Base-by-base conservation (phyloP, 257 asterid species). In the Solanum commersonii region DNA sequence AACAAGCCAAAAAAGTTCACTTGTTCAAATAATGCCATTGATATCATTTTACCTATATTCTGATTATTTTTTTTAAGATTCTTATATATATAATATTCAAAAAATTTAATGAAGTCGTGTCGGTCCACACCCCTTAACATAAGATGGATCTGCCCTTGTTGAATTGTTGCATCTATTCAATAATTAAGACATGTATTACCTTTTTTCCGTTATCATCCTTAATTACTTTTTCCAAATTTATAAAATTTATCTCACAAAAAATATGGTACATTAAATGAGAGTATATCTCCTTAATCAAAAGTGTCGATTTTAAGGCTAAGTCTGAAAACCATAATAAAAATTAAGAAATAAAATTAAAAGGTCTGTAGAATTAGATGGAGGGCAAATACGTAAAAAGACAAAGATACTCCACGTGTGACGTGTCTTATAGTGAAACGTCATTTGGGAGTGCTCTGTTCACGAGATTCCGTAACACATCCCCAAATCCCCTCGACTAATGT, bases 381-480 rank as follows among this genome's bases (percentile, higher is more conserved):
- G 84, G 84, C 8, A 42, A 44, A 79, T 18, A 42, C 38, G 65
- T 78, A 52, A 78, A 78, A 44, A 25, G 4, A 79, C 1, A 7
- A 27, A 44, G 65, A 86, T 65, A 34, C 42, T 77, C 84, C 89
- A 52, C 63, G 23, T 18, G 10, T 52, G n/a, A 90, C 92, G 92
- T 72, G 92, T 87, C 87, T 23, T 40, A 79, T 71, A 81, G 34
- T 37, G 88, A 67, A 67, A 29, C 37, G 84, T 37, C 78, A 46
- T 13, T 40, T 37, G 11, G 33, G 35, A 20, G 42, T 85, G 88
- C 89, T 88, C 87, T 84, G 9, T 83, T 87, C 92, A 88, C 89
- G 90, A 90, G 92, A 87, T 87, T 90, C 89, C 71, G 35, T 16
- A 79, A 42, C 84, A 16, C 65, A n/a, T 25, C 29, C 74, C 83